These are phyloP conservation scores for Pistacia integerrima DNA, from an alignment of 345 rosid species.

Conservation along the genomic window DNA sequence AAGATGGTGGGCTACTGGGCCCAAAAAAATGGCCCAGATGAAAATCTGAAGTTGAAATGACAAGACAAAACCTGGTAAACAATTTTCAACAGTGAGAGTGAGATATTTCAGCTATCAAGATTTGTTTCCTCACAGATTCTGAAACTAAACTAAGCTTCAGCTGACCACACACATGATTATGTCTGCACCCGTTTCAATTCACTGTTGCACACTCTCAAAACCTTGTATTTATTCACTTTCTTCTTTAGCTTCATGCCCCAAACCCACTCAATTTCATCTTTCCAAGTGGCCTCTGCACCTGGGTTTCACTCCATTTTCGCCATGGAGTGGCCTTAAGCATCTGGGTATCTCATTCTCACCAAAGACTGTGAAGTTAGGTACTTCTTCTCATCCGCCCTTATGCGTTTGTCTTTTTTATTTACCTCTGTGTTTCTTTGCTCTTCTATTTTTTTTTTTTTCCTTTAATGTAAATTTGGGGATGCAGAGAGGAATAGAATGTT, in stretches of 20 bases:
- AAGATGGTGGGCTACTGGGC: no score
- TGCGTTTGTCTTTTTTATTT: background rate
- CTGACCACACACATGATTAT: constrained; percentile 35
- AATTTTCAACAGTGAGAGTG: background rate
- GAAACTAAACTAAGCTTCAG: background rate
- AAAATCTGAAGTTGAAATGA: background rate
- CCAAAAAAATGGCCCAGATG: background rate
- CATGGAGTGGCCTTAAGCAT: constrained; percentile 76
- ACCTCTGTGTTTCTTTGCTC: background rate
- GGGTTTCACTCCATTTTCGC: constrained; percentile 50
- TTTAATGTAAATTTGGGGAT: constrained; percentile 9
- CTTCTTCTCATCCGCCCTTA: background rate
- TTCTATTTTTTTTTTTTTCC: background rate
- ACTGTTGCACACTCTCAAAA: constrained; percentile 34
- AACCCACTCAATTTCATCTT: constrained; percentile 34
- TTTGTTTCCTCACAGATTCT: background rate
- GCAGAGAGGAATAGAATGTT: constrained; percentile 62
- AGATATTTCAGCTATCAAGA: background rate
- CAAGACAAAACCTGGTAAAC: background rate
- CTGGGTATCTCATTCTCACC: constrained; percentile 57
- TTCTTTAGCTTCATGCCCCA: constrained; percentile 28
- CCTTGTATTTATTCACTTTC: constrained; percentile 26
- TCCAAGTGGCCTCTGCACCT: constrained; percentile 37
- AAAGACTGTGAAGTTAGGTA: constrained; percentile 53
- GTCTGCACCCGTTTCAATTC: constrained; percentile 47